Percentiles rank a stretch among this genome's conserved stretches.
Evolutionary conservation across 2,329 filamentous ascomycete species (phyloP).

Genomic region (Xylaria sp.): DNA sequence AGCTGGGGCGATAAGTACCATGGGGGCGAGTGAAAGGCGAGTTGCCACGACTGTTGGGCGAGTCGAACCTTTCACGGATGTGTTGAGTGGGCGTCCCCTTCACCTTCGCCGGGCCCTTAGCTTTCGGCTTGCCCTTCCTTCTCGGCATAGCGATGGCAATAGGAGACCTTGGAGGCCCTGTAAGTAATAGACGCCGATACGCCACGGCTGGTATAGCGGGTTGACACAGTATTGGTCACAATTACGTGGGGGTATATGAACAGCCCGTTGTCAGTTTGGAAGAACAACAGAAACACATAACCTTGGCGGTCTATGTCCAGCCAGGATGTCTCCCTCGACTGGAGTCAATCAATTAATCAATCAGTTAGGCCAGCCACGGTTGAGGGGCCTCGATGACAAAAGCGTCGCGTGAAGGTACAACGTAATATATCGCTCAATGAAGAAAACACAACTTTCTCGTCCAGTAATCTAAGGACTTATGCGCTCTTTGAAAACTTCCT

Average conservation of each 20-base stretch:
- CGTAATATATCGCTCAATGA: not conserved
- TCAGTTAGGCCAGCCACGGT: not conserved
- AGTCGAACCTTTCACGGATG: conserved; percentile 15
- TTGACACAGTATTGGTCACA: not conserved
- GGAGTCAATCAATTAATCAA: not conserved
- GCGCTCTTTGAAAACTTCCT: not conserved
- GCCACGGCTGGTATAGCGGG: not conserved
- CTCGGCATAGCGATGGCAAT: conserved; percentile 30
- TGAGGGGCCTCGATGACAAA: not conserved
- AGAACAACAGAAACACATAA: conserved; percentile 15
- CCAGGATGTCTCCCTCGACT: not conserved
- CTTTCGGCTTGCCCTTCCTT: conserved; percentile 28
- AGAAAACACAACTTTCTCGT: not conserved
- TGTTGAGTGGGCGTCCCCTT: conserved; percentile 27
- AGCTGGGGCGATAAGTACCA: conserved; percentile 28
- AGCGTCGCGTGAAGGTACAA: too few relatives aligned
- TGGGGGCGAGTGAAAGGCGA: conserved; percentile 28
- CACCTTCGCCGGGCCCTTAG: conserved; percentile 25
- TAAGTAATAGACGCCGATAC: not conserved
- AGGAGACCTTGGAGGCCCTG: not conserved
- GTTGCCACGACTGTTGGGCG: conserved; percentile 15
- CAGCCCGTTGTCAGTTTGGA: not conserved
- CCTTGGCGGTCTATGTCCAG: not conserved
- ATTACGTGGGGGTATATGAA: conserved; percentile 20
- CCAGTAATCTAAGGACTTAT: not conserved